Evolutionary conservation across 148 eudicot genomes (phyloP).

Genomic region (Agrostemma githago): DNA sequence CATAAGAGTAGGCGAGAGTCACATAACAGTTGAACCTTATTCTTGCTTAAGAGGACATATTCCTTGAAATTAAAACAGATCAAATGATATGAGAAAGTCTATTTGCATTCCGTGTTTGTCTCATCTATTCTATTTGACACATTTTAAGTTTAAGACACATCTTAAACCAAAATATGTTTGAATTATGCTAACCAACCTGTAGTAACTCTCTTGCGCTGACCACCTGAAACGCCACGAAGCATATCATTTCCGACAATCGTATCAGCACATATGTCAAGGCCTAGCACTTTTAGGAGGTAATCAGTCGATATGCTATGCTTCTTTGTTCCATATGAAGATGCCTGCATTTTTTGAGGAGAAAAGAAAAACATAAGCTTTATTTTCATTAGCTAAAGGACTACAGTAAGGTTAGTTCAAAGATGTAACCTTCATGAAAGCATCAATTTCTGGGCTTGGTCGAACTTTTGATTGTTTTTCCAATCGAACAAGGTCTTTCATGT

Average conservation of each 20-base stretch:
- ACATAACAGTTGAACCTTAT: background rate
- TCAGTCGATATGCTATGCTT: constrained; percentile 70
- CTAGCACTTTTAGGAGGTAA: constrained; percentile 72
- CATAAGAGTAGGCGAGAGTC: constrained; percentile 8
- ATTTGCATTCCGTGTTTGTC: no score
- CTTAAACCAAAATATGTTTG: no score
- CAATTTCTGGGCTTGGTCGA: constrained; percentile 81
- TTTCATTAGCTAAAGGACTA: constrained; percentile 3
- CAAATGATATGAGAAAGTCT: no score
- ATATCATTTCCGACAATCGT: constrained; percentile 80
- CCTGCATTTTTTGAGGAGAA: constrained; percentile 36
- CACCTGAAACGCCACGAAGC: constrained; percentile 89
- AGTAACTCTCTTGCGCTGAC: constrained; percentile 91
- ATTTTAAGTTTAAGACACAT: no score
- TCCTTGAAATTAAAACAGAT: no score
- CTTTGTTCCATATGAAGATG: constrained; percentile 61
- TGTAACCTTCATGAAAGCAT: constrained; percentile 87
- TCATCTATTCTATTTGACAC: no score
- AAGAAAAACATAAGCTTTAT: background rate
- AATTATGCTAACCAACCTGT: constrained; percentile 44
- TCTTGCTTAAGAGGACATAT: no score
- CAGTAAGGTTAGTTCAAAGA: constrained; percentile 4
- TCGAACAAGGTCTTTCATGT: constrained; percentile 49
- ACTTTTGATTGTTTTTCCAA: constrained; percentile 58
- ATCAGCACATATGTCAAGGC: constrained; percentile 79